These are phyloP conservation scores for Austroboletus niveus DNA, from an alignment of 1,284 basidiomycete genomes.

Conservation along the genomic window DNA sequence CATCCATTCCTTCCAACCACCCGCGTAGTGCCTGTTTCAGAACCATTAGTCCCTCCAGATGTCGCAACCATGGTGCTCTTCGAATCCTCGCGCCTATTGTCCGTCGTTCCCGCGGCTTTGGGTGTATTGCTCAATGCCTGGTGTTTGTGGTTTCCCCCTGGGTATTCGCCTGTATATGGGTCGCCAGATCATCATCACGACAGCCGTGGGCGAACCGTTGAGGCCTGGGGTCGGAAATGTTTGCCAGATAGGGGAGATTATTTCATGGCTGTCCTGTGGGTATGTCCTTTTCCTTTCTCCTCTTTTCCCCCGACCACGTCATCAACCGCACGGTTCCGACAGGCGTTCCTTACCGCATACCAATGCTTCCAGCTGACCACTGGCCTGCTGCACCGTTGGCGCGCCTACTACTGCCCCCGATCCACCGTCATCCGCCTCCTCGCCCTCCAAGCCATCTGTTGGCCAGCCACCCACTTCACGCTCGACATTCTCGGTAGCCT, in stretches of 20 bases:
- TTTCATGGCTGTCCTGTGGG: conserved; percentile 65
- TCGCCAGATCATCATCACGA: conserved; percentile 6
- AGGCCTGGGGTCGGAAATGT: conserved; percentile 21
- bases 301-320: not conserved
- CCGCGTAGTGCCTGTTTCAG: conserved; percentile 49
- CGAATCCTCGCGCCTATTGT: conserved; percentile 55
- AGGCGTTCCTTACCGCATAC: conserved; percentile 77
- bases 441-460: conserved; percentile 83
- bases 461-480: conserved; percentile 82
- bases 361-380: conserved; percentile 80
- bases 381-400: conserved; percentile 78
- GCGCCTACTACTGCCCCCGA: conserved; percentile 76
- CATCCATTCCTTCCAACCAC: conserved; percentile 51
- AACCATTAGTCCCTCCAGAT: conserved; percentile 44
- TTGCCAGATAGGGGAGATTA: conserved; percentile 56
- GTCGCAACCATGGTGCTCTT: conserved; percentile 43
- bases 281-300: conserved; percentile 31
- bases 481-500: conserved; percentile 57
- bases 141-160: conserved; percentile 45
- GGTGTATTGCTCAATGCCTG: conserved; percentile 64
- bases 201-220: not conserved
- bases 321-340: not conserved
- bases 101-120: conserved; percentile 66
- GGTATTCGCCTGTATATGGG: conserved; percentile 13
- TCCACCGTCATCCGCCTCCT: conserved; percentile 81